phyloP scores from a whole-genome alignment of 148 eudicot species.

The Vaccinium darrowii region DNA sequence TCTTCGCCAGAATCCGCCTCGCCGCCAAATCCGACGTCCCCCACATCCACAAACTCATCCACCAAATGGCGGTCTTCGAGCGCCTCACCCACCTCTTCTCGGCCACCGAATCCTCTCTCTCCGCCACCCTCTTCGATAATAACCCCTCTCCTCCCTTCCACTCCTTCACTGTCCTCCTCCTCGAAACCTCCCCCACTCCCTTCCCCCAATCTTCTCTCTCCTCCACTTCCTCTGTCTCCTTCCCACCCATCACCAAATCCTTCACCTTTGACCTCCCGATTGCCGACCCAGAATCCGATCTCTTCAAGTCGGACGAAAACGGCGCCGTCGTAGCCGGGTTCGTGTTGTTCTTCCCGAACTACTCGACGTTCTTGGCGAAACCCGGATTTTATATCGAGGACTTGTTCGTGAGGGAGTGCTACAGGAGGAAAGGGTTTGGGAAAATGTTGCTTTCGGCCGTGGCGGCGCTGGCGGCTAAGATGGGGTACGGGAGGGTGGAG shows the following conservation, averaged over 20 bases:
- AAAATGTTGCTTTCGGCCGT: conserved; percentile 63
- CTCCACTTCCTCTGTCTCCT: conserved; percentile 26
- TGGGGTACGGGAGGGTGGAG: conserved; percentile 79
- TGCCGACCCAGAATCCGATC: conserved; percentile 38
- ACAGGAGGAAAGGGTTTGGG: conserved; percentile 69
- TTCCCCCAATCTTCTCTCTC: conserved; percentile 31
- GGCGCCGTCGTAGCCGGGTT: conserved; percentile 54
- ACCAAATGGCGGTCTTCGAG: conserved; percentile 76
- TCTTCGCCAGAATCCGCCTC: conserved; percentile 63
- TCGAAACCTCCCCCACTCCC: conserved; percentile 59
- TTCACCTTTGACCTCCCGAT: conserved; percentile 32
- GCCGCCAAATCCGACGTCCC: conserved; percentile 61
- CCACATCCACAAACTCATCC: conserved; percentile 75
- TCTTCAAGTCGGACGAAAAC: conserved; percentile 20
- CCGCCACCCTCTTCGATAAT: conserved; percentile 59
- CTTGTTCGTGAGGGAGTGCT: conserved; percentile 76
- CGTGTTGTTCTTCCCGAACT: conserved; percentile 72
- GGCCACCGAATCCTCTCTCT: conserved; percentile 62
- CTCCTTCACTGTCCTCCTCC: conserved; percentile 79
- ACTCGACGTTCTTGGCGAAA: conserved; percentile 69
- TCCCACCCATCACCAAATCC: conserved; percentile 47
- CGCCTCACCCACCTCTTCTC: conserved; percentile 58
- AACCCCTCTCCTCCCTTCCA: conserved; percentile 51
- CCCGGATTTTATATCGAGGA: conserved; percentile 84
- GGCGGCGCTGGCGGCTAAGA: conserved; percentile 59